Evolutionary conservation across 2,329 filamentous ascomycete genomes (phyloP).

Genomic region (Penicillium nordicum): DNA sequence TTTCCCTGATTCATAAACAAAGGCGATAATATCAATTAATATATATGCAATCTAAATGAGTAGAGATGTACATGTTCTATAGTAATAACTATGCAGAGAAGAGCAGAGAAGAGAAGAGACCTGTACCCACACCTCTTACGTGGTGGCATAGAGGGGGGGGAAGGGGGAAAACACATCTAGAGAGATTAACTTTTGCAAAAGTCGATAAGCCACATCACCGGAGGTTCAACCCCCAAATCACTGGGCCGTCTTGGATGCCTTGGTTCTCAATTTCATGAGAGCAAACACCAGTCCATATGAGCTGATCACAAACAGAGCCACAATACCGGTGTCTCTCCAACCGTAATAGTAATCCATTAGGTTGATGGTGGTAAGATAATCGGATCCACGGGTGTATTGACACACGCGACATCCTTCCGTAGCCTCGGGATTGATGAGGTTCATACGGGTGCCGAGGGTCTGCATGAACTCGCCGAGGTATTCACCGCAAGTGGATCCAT

Average conservation of each 20-base stretch:
- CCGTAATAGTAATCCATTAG: conserved; percentile 60
- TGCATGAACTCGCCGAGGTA: conserved; percentile 56
- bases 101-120: neutral
- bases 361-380: conserved; percentile 60
- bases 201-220: neutral
- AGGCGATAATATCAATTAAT: neutral
- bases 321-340: conserved; percentile 63
- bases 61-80: neutral
- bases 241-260: conserved; percentile 35
- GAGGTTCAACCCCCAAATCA: conserved; percentile 2
- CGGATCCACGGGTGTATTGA: conserved; percentile 55
- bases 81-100: neutral
- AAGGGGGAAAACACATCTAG: neutral
- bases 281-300: conserved; percentile 51
- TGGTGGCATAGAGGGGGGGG: neutral
- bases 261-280: conserved; percentile 38
- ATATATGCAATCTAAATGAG: neutral
- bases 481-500: conserved; percentile 52
- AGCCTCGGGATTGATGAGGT: conserved; percentile 59
- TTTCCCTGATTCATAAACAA: neutral
- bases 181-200: neutral
- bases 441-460: conserved; percentile 46
- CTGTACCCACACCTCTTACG: neutral
- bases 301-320: conserved; percentile 54
- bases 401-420: conserved; percentile 58